phyloP scores from a whole-genome alignment of 192 early-diverging fungal species.

The Radiomyces spectabilis region DNA sequence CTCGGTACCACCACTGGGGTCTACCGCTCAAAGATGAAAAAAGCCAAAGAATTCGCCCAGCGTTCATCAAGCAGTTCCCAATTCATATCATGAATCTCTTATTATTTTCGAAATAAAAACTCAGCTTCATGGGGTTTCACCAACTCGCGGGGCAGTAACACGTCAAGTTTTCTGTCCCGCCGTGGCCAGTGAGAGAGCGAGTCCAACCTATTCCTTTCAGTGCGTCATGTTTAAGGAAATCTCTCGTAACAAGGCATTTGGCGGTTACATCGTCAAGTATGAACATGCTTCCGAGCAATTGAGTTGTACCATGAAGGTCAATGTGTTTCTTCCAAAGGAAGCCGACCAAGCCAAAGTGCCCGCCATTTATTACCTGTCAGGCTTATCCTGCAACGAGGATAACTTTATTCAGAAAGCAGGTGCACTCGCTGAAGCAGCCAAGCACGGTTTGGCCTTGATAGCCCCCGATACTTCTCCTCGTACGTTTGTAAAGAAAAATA shows the following conservation, averaged over 20 bases:
- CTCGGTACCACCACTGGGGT: too few species aligned
- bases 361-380: slow-evolving; percentile 69
- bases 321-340: slow-evolving; percentile 62
- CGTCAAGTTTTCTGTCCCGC: too few species aligned
- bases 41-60: too few species aligned
- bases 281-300: slow-evolving; percentile 54
- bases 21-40: too few species aligned
- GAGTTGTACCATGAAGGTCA: slow-evolving; percentile 70
- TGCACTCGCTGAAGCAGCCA: slow-evolving; percentile 52
- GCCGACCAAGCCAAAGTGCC: slow-evolving; percentile 27
- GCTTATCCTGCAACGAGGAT: slow-evolving; percentile 81
- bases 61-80: too few species aligned
- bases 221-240: too few species aligned
- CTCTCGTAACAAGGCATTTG: slow-evolving; percentile 57
- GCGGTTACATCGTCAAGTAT: slow-evolving; percentile 66
- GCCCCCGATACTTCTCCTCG: slow-evolving; percentile 87
- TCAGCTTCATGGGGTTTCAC: too few species aligned
- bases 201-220: too few species aligned
- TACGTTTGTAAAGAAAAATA: slow-evolving; percentile 11
- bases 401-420: slow-evolving; percentile 87
- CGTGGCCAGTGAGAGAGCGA: too few species aligned
- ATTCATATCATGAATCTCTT: too few species aligned
- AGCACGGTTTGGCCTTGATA: slow-evolving; percentile 67
- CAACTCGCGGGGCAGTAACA: too few species aligned
- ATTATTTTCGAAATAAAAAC: too few species aligned